Evolutionary conservation across 345 rosid species (phyloP), one percentile per base, ranked within the genome.

Genomic region (Fremontodendron californicum): DNA sequence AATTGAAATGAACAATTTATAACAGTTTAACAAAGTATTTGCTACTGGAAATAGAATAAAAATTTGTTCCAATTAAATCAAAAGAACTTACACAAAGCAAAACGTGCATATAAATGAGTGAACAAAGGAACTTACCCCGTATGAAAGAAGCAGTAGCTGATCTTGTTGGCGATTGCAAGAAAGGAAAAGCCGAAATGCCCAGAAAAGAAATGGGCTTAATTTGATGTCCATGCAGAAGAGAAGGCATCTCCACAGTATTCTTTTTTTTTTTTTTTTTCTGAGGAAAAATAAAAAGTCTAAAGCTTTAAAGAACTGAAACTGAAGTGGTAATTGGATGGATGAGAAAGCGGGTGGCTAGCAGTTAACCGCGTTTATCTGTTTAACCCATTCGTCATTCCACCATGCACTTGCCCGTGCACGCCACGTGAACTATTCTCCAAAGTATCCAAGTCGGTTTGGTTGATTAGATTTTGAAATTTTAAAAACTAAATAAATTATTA

Each of bases 111-210:
- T 18, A 29, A 61, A 29, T 5, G 8, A 61, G 19, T 15, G 39
- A 5, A 43, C 21, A 16, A 63, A 35, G 12, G 68, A 18, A 35
- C 13, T 35, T 63, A 63, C 68, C 68, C 9, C 45, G 68, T 9
- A 18, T 35, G 68, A 63, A 63, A 58, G 63, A 58, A 63, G 68
- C 68, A 35, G 68, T 35, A 63, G 45, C 23, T 37, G 68, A 61
- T 15, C 7, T 61, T 0, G 10, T 29, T 15, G 65, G 19, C 8
- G 68, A 45, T 35, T 18, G 45, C 13, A 63, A 33, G 18, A 33
- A 33, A 16, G 67, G 67, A 62, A 35, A 61, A 29, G 39, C 68
- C 43, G 68, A 63, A 35, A 9, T 63, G 4, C 68, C 43, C 21
- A 35, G 45, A 8, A 63, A 63, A 35, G 25, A 19, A 63, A 63